A percentile compares a stretch with the other conserved stretches of the same genome.
phyloP scores from a whole-genome alignment of 768 basidiomycete genomes.

The Boletus pseudopeckii region DNA sequence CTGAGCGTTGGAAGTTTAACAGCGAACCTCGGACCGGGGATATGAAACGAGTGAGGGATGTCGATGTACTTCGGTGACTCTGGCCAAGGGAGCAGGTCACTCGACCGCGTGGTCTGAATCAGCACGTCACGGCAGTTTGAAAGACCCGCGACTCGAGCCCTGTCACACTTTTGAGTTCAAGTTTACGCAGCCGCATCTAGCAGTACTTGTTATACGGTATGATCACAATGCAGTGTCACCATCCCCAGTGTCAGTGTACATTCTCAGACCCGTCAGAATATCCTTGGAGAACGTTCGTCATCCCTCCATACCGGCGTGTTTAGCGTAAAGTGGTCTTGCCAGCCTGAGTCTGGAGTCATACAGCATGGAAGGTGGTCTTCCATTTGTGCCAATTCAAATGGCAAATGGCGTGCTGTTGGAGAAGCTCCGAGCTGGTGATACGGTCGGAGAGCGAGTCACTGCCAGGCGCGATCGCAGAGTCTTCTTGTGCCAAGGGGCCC shows the following conservation, averaged over 20 bases:
- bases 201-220: neutral
- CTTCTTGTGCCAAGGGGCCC: neutral
- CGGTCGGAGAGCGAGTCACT: neutral
- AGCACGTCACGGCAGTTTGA: neutral
- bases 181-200: neutral
- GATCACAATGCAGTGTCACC: neutral
- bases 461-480: neutral
- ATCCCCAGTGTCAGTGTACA: no score
- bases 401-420: constrained; percentile 4
- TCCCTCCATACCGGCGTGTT: neutral
- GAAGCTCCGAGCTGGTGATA: neutral
- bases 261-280: neutral
- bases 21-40: neutral
- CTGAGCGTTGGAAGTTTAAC: neutral
- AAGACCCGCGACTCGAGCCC: neutral
- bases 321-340: neutral
- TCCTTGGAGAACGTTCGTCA: no score
- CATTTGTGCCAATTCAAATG: constrained; percentile 18
- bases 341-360: neutral
- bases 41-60: neutral
- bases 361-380: constrained; percentile 1
- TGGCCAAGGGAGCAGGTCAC: no score
- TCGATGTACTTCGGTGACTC: neutral
- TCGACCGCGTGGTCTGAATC: neutral
- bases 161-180: neutral